phyloP scores from a whole-genome alignment of 805 yeast genomes.

The Ogataea ramenticola region DNA sequence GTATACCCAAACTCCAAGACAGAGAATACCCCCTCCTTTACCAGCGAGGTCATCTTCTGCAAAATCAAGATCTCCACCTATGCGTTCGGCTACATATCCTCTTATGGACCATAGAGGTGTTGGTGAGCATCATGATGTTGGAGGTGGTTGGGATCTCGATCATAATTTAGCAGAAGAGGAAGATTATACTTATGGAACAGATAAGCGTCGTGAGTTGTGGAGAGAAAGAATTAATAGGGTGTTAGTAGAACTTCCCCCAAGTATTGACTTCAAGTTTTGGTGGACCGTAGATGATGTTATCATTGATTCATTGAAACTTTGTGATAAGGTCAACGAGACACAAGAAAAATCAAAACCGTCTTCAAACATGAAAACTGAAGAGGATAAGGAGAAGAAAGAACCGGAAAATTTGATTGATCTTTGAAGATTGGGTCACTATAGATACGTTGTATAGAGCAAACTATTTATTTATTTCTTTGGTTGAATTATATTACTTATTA shows the following conservation, averaged over 20 bases:
- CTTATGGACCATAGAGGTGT: neutral
- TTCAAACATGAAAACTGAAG: no score
- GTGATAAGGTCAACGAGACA: conserved; percentile 3
- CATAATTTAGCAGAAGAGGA: neutral
- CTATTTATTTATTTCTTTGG: neutral
- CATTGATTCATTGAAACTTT: conserved; percentile 22
- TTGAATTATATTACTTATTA: no score
- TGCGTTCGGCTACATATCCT: neutral
- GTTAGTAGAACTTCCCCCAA: conserved; percentile 30
- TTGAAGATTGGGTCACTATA: neutral
- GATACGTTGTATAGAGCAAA: neutral
- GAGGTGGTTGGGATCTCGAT: neutral
- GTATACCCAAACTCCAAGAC: no score
- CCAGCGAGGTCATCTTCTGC: neutral
- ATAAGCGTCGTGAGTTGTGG: conserved; percentile 52
- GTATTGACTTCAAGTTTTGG: conserved; percentile 36
- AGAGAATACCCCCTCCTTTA: neutral
- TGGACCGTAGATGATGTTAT: conserved; percentile 32
- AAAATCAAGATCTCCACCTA: neutral
- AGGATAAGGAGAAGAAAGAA: no score
- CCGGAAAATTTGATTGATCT: neutral
- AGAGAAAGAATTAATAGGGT: conserved; percentile 40
- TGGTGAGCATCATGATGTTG: neutral
- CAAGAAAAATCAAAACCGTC: no score
- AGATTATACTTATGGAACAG: conserved; percentile 22